Evolutionary conservation across 2,329 filamentous ascomycete species (phyloP).

Genomic region (Ophiocordyceps sinensis): DNA sequence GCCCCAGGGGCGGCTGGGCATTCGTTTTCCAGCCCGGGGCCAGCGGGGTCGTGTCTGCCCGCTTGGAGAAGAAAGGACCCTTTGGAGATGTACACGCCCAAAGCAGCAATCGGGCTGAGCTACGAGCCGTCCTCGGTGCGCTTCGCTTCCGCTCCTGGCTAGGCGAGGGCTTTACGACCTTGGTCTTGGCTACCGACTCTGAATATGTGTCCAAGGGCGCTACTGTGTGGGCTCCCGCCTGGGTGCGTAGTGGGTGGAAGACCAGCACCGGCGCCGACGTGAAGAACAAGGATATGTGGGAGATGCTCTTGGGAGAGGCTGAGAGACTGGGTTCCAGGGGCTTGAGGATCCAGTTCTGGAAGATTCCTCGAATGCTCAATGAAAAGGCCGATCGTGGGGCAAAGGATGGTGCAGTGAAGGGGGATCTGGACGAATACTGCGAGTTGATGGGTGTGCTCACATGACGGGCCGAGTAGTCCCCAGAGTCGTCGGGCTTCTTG

Average conservation of each 20-base stretch:
- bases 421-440: background rate
- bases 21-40: too few relatives aligned
- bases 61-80: too few relatives aligned
- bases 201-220: slow-evolving; percentile 2
- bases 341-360: slow-evolving; percentile 4
- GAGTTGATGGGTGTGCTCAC: background rate
- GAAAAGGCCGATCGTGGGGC: slow-evolving; percentile 1
- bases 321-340: background rate
- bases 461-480: too few relatives aligned
- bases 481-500: too few relatives aligned
- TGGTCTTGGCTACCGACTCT: slow-evolving; percentile 3
- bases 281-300: slow-evolving; percentile 5
- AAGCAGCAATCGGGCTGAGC: slow-evolving; percentile 2
- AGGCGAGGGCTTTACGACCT: slow-evolving; percentile 1
- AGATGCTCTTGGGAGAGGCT: slow-evolving; percentile 1
- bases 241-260: slow-evolving; percentile 1
- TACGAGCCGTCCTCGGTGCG: slow-evolving; percentile 1
- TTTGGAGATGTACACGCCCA: too few relatives aligned
- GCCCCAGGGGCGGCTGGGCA: too few relatives aligned
- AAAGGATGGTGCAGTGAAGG: slow-evolving; percentile 2
- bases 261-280: background rate
- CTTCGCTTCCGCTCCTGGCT: slow-evolving; percentile 1
- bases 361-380: slow-evolving; percentile 1
- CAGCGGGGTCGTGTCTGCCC: too few relatives aligned
- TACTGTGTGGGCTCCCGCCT: background rate